These are phyloP conservation scores for Cadophora malorum DNA, from an alignment of 2,329 filamentous ascomycete species.

Conservation along the genomic window DNA sequence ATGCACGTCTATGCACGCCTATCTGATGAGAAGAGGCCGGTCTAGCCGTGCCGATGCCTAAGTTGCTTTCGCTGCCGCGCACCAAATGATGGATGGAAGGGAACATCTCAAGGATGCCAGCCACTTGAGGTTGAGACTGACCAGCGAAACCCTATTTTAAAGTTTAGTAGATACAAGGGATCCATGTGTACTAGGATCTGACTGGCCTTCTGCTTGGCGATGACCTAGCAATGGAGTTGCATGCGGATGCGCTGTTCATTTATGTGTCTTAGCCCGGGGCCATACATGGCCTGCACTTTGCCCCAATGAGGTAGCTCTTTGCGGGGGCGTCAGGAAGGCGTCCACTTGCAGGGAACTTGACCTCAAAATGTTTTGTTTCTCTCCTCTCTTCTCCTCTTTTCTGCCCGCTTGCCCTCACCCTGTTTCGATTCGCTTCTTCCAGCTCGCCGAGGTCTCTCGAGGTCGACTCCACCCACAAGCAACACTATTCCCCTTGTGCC, in stretches of 20 bases:
- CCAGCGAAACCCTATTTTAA: slow-evolving; percentile 9
- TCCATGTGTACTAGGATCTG: not conserved
- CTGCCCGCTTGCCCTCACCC: not conserved
- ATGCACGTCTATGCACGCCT: not conserved
- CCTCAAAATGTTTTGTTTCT: not conserved
- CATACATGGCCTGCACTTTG: not conserved
- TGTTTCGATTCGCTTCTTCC: not conserved
- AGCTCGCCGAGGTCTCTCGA: slow-evolving; percentile 11
- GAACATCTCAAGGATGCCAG: not conserved
- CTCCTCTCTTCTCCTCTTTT: slow-evolving; percentile 6
- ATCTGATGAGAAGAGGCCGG: not conserved
- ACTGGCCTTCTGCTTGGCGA: slow-evolving; percentile 8
- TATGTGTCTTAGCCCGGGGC: not conserved
- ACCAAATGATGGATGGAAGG: not conserved
- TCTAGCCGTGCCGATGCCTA: not conserved
- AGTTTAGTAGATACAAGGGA: slow-evolving; percentile 16
- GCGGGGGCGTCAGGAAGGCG: not conserved
- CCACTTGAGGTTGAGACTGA: not conserved
- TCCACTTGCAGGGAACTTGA: not conserved
- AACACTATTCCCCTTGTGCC: not conserved
- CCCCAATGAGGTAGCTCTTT: slow-evolving; percentile 5
- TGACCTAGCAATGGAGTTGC: not conserved
- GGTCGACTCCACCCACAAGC: not conserved
- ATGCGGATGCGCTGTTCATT: slow-evolving; percentile 14
- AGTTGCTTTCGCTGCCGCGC: slow-evolving; percentile 1